These are phyloP conservation scores for Dichotomopilus funicola DNA, from an alignment of 2,329 filamentous ascomycete species.

Conservation along the genomic window DNA sequence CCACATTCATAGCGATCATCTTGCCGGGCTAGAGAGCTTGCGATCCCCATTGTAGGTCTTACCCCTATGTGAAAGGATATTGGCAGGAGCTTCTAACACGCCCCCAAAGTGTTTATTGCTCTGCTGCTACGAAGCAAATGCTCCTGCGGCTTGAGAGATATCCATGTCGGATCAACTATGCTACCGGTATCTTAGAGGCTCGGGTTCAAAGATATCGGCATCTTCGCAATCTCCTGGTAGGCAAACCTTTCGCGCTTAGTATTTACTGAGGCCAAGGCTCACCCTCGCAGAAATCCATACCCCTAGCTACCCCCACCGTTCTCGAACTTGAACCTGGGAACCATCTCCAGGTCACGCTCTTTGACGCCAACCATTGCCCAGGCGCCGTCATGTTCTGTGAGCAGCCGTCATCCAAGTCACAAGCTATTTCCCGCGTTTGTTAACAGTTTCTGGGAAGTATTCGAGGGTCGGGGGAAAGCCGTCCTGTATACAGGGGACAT, in stretches of 20 bases:
- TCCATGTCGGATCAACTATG: constrained; percentile 74
- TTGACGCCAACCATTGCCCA: constrained; percentile 88
- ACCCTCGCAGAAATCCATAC: constrained; percentile 60
- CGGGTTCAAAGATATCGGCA: constrained; percentile 70
- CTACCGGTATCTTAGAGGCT: constrained; percentile 68
- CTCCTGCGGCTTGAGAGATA: constrained; percentile 74
- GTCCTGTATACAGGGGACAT: constrained; percentile 87
- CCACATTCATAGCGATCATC: constrained; percentile 88
- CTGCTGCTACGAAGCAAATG: constrained; percentile 72
- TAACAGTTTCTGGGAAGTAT: constrained; percentile 40
- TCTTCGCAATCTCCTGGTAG: constrained; percentile 60
- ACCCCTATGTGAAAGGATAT: not conserved
- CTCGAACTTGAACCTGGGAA: constrained; percentile 67
- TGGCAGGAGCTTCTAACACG: not conserved
- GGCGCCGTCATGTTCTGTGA: constrained; percentile 82
- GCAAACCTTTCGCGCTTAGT: not conserved
- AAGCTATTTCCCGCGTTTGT: too few relatives aligned
- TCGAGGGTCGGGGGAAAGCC: constrained; percentile 66
- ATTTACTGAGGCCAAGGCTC: constrained; percentile 1
- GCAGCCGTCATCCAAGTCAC: constrained; percentile 26
- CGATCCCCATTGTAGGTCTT: constrained; percentile 61
- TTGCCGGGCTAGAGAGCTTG: constrained; percentile 70
- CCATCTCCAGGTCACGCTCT: constrained; percentile 70
- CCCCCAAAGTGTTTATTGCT: constrained; percentile 67
- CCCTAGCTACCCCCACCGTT: constrained; percentile 68